Conservation (phyloP, 306 rosid genomes). For the Fagus sylvatica region DNA sequence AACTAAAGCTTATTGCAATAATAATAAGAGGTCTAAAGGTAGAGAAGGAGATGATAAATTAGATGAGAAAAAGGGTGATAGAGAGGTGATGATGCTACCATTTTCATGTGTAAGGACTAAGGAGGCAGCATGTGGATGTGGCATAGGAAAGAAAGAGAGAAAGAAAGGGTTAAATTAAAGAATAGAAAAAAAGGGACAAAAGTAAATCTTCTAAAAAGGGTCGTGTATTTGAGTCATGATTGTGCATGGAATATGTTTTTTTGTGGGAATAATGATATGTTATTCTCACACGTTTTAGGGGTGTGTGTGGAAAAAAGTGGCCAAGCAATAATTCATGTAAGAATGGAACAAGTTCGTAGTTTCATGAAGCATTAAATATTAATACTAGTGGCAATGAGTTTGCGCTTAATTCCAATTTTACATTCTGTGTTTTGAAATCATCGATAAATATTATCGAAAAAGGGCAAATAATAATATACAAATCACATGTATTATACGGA, state of each 20-base stretch:
- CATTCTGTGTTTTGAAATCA: too few relatives aligned
- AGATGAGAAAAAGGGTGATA: constrained; percentile 24
- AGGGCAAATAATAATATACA: too few relatives aligned
- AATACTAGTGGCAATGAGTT: too few relatives aligned
- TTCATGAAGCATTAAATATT: neutral
- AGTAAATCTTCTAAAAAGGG: neutral
- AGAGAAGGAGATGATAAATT: constrained; percentile 38
- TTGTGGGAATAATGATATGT: neutral
- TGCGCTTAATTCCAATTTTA: too few relatives aligned
- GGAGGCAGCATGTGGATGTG: neutral
- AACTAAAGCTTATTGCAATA: neutral
- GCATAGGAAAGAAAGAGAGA: neutral
- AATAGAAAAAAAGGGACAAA: neutral
- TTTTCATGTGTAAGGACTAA: constrained; percentile 12
- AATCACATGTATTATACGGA: too few relatives aligned
- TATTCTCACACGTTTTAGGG: constrained; percentile 6
- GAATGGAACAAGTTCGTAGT: constrained; percentile 1
- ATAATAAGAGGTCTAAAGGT: constrained; percentile 25
- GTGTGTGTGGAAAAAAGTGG: neutral
- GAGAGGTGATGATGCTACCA: constrained; percentile 30
- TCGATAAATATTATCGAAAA: too few relatives aligned
- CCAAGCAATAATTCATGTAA: neutral
- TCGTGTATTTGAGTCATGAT: neutral
- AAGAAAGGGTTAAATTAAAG: too few relatives aligned
- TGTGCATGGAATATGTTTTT: constrained; percentile 28